A percentile compares a stretch with the other conserved stretches of the same genome.
Evolutionary conservation across 208 protist genomes (phyloP).

Genomic region (Acanthamoeba lenticulata): DNA sequence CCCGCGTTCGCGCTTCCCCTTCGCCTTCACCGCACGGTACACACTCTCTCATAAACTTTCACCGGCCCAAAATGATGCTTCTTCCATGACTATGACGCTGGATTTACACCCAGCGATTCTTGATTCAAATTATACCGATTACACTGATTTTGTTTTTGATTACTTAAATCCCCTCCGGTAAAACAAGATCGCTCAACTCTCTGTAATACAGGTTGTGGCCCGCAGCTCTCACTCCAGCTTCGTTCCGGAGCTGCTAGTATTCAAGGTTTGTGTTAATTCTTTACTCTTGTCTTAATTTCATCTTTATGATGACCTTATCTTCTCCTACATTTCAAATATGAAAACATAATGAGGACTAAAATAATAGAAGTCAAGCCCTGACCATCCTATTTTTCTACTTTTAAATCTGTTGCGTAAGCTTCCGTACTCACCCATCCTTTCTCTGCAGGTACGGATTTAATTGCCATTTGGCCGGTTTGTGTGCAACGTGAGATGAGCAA

Average conservation of each 20-base stretch:
- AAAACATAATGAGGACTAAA: slow-evolving; percentile 22
- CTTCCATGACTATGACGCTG: slow-evolving; percentile 63
- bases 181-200: too few relatives aligned
- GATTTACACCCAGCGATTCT: slow-evolving; percentile 7
- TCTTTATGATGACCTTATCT: background rate
- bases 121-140: background rate
- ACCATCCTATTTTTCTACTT: background rate
- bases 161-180: too few relatives aligned
- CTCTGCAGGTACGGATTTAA: background rate
- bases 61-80: background rate
- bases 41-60: background rate
- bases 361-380: slow-evolving; percentile 56
- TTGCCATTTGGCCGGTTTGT: background rate
- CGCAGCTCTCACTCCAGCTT: too few relatives aligned
- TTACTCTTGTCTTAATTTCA: background rate
- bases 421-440: background rate
- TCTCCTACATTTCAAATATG: slow-evolving; percentile 31
- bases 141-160: background rate
- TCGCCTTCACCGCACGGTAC: background rate
- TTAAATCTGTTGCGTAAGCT: background rate
- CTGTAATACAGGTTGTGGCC: too few relatives aligned
- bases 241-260: too few relatives aligned
- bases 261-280: too few relatives aligned
- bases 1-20: too few relatives aligned
- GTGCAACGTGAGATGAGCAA: background rate